These are phyloP conservation scores for Wallacemonas rigidus DNA, from an alignment of 208 protist species.

Conservation along the genomic window DNA sequence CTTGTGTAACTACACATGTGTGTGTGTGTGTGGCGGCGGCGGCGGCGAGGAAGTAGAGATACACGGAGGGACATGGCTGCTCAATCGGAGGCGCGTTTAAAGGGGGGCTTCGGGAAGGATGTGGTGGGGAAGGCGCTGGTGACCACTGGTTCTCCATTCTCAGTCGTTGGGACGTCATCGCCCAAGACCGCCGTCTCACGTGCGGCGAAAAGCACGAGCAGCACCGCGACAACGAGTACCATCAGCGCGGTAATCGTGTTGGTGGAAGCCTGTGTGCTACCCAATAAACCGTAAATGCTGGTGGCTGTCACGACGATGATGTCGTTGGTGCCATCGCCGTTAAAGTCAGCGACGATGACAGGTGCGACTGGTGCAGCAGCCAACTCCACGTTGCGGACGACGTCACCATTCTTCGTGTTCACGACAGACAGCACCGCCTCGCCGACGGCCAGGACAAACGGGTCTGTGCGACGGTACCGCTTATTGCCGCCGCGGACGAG, in stretches of 20 bases:
- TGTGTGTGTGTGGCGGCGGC: too few relatives aligned
- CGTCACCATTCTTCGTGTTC: conserved; percentile 59
- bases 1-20: too few relatives aligned
- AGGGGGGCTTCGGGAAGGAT: conserved; percentile 13
- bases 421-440: conserved; percentile 62
- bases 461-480: conserved; percentile 58
- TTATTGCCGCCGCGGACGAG: conserved; percentile 46
- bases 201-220: conserved; percentile 74
- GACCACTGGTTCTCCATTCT: conserved; percentile 35
- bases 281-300: conserved; percentile 75
- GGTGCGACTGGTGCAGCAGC: conserved; percentile 62
- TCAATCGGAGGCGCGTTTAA: conserved; percentile 50
- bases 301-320: conserved; percentile 73
- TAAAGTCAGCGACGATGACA: conserved; percentile 83
- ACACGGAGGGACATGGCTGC: neutral
- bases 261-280: conserved; percentile 61
- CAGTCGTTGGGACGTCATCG: conserved; percentile 28
- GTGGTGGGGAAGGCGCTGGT: neutral
- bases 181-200: conserved; percentile 41
- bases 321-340: conserved; percentile 88
- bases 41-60: neutral
- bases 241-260: conserved; percentile 69
- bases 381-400: conserved; percentile 62
- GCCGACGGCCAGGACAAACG: conserved; percentile 85
- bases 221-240: conserved; percentile 68